These are phyloP conservation scores for Nepenthes mirabilis DNA, from an alignment of 148 eudicot genomes.

Conservation along the genomic window DNA sequence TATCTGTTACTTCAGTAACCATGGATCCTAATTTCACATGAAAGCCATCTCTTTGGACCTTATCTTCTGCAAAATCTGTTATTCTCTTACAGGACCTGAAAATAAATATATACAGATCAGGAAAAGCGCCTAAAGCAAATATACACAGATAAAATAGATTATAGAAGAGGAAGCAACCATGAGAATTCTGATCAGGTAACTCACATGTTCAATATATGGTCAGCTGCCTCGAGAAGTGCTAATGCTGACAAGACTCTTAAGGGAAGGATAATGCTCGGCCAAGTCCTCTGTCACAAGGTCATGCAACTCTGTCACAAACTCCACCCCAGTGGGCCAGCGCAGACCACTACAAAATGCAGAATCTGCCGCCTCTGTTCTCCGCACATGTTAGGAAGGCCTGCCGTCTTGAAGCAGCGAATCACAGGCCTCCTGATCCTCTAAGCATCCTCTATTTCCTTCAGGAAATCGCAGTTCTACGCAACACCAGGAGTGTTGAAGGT, in stretches of 20 bases:
- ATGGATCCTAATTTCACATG: constrained; percentile 53
- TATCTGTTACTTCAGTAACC: constrained; percentile 52
- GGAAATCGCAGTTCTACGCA: constrained; percentile 38
- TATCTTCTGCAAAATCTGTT: constrained; percentile 59
- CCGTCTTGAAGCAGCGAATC: constrained; percentile 57
- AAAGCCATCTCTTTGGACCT: constrained; percentile 62
- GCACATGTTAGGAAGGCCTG: constrained; percentile 37
- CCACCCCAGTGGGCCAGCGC: constrained; percentile 72
- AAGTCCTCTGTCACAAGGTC: constrained; percentile 55
- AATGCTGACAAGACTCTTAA: constrained; percentile 38
- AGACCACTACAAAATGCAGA: constrained; percentile 63
- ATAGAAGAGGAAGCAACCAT: background rate
- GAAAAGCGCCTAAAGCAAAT: no score
- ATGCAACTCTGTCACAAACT: constrained; percentile 67
- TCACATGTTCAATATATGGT: constrained; percentile 63
- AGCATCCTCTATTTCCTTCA: constrained; percentile 74
- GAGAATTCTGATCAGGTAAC: constrained; percentile 1
- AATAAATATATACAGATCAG: background rate
- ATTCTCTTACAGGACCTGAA: constrained; percentile 75
- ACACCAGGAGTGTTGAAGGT: constrained; percentile 66
- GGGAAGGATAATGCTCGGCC: constrained; percentile 38
- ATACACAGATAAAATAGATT: no score
- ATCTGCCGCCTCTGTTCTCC: constrained; percentile 51
- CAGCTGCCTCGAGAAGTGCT: constrained; percentile 62
- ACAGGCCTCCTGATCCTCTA: constrained; percentile 44